Evolutionary conservation across 176 grass and related monocot genomes (phyloP), one percentile per base, ranked within the genome.

Genomic region (Dactylis glomerata): DNA sequence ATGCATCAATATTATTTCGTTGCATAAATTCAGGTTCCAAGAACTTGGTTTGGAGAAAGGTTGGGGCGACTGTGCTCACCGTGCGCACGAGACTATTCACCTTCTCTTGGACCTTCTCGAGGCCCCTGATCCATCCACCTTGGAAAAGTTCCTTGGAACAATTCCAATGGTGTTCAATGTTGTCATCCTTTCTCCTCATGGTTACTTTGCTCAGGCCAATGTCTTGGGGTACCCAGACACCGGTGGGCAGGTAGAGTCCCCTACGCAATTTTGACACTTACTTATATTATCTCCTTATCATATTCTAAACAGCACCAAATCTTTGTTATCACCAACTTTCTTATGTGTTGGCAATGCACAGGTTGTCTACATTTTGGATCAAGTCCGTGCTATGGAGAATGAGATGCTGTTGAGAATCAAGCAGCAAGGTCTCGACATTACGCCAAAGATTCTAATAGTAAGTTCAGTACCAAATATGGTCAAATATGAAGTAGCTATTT

Each of bases 311-410:
- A 82, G 22, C 15, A 70, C 4, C 5, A 42, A 70, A 30, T 28
- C 2, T 20, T 71, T 40, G 2, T 41, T 44, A 14, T 71, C 24
- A 75, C 22, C 66, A 55, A 27, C 22, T 55, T 42, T 58, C 23
- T 42, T 8, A 42, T 57, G 49, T 72, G 22, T 28, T 72, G 80
- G 47, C 14, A 69, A 82, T 67, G 50, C 74, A 52, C 82, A 94
- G 92, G 81, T 94, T 82, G 92, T 94, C 17, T 94, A 94, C 74
- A 94, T 94, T 75, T 87, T 94, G 92, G 92, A 94, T 84, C 92
- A 94, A 94, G 92, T 94, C 36, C 89, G 89, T 75, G 92, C 92
- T 77, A 82, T 94, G 84, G 92, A 94, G 84, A 87, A 83, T 75
- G 92, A 94, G 84, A 94, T 94, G 92, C 65, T 94, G 26, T 50